These are phyloP conservation scores for Macrolepiota dolichaula DNA, from an alignment of 768 basidiomycete genomes.

Conservation along the genomic window DNA sequence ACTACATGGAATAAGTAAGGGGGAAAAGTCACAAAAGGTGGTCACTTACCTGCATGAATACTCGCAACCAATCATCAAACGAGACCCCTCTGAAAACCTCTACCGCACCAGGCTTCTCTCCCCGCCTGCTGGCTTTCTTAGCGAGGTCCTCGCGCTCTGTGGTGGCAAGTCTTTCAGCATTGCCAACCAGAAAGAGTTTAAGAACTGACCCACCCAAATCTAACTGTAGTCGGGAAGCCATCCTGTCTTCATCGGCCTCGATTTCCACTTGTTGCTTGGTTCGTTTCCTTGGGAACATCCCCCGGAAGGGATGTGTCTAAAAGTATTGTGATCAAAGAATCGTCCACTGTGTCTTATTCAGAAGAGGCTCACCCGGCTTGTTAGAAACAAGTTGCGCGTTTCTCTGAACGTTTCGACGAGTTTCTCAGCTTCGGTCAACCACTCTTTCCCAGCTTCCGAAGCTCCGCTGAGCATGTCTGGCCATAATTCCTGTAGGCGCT, in stretches of 20 bases:
- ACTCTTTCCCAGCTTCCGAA: constrained; percentile 58
- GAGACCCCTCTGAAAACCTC: constrained; percentile 76
- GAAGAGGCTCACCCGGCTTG: constrained; percentile 58
- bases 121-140: constrained; percentile 42
- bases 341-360: not conserved
- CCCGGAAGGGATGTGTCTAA: constrained; percentile 56
- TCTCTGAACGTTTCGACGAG: constrained; percentile 88
- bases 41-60: constrained; percentile 77
- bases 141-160: constrained; percentile 56
- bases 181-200: too few species aligned
- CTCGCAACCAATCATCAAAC: constrained; percentile 80
- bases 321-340: not conserved
- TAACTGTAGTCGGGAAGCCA: constrained; percentile 74
- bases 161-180: not conserved
- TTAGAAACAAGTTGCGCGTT: constrained; percentile 79
- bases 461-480: constrained; percentile 41
- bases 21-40: not conserved
- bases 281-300: constrained; percentile 59
- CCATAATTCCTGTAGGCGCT: constrained; percentile 62
- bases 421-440: constrained; percentile 82
- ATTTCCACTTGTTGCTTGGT: constrained; percentile 34
- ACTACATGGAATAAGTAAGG: constrained; percentile 38
- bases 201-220: constrained; percentile 53
- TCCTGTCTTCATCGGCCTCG: constrained; percentile 65
- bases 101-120: constrained; percentile 39